A percentile compares a stretch with the other conserved stretches of the same genome.
phyloP scores from a whole-genome alignment of 305 asterid species.

The Fraxinus velutina region DNA sequence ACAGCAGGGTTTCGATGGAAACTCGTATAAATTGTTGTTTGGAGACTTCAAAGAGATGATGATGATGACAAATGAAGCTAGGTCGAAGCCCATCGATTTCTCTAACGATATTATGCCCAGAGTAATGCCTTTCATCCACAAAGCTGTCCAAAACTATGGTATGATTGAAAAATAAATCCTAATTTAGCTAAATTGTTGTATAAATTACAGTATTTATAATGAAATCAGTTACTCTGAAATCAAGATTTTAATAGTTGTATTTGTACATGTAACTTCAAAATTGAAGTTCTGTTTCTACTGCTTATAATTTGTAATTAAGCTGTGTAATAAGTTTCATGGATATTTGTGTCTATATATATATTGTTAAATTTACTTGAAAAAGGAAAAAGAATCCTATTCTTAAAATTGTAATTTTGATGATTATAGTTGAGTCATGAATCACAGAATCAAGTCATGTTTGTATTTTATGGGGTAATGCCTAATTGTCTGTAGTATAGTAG shows the following conservation, averaged over 20 bases:
- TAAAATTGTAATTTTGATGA: not conserved
- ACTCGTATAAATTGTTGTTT: constrained; percentile 32
- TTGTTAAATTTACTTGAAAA: not conserved
- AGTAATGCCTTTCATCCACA: constrained; percentile 31
- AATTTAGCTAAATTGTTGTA: not conserved
- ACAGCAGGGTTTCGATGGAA: constrained; percentile 44
- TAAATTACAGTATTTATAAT: not conserved
- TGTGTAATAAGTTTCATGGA: not conserved
- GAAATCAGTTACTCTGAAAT: not conserved
- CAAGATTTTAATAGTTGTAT: not conserved
- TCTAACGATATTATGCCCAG: constrained; percentile 37
- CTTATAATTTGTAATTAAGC: not conserved
- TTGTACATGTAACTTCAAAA: not conserved
- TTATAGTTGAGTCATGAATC: not conserved
- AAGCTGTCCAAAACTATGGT: constrained; percentile 29
- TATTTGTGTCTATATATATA: not conserved
- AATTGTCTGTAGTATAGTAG: not conserved
- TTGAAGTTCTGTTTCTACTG: not conserved
- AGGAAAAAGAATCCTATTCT: not conserved
- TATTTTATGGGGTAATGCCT: not conserved
- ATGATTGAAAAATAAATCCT: not conserved
- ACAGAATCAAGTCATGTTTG: not conserved
- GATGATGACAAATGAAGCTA: constrained; percentile 29
- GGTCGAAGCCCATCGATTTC: constrained; percentile 34
- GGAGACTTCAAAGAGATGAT: constrained; percentile 46